phyloP scores from a whole-genome alignment of 1,284 basidiomycete genomes.

The Malassezia brasiliensis region DNA sequence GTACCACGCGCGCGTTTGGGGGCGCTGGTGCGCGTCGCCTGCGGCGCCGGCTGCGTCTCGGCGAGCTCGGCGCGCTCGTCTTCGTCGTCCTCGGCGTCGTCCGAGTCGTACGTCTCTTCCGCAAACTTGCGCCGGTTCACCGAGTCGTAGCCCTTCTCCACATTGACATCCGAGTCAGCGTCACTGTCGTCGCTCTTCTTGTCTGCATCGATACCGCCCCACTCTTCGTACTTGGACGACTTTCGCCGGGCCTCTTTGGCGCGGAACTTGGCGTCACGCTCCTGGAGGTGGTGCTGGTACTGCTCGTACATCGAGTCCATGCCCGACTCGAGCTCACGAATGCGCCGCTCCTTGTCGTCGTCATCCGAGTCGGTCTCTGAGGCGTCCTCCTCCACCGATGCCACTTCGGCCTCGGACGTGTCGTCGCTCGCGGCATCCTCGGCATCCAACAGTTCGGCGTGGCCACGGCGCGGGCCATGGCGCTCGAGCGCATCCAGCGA shows the following conservation, averaged over 20 bases:
- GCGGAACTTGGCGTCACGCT: slow-evolving; percentile 80
- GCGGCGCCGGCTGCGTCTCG: slow-evolving; percentile 40
- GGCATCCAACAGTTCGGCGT: slow-evolving; percentile 10
- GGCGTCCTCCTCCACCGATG: slow-evolving; percentile 18
- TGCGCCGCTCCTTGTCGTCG: slow-evolving; percentile 53
- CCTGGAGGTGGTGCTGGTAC: slow-evolving; percentile 70
- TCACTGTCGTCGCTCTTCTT: slow-evolving; percentile 38
- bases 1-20: neutral
- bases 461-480: slow-evolving; percentile 14
- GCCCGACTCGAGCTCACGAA: slow-evolving; percentile 61
- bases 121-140: slow-evolving; percentile 59
- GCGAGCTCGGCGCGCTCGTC: slow-evolving; percentile 40
- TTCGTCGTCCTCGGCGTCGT: slow-evolving; percentile 49
- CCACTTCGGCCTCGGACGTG: slow-evolving; percentile 44
- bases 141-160: slow-evolving; percentile 62
- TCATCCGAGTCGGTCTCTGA: slow-evolving; percentile 51
- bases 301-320: slow-evolving; percentile 80
- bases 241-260: slow-evolving; percentile 71
- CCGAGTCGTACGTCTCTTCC: slow-evolving; percentile 54
- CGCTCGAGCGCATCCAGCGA: slow-evolving; percentile 29
- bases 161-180: slow-evolving; percentile 46
- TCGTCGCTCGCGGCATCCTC: slow-evolving; percentile 12
- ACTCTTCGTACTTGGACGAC: slow-evolving; percentile 53
- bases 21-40: slow-evolving; percentile 15
- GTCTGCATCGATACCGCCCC: slow-evolving; percentile 37